A percentile compares a stretch with the other conserved stretches of the same genome.
These are phyloP conservation scores for Penicillium sp. DNA, from an alignment of 2,329 filamentous ascomycete species.

Conservation along the genomic window DNA sequence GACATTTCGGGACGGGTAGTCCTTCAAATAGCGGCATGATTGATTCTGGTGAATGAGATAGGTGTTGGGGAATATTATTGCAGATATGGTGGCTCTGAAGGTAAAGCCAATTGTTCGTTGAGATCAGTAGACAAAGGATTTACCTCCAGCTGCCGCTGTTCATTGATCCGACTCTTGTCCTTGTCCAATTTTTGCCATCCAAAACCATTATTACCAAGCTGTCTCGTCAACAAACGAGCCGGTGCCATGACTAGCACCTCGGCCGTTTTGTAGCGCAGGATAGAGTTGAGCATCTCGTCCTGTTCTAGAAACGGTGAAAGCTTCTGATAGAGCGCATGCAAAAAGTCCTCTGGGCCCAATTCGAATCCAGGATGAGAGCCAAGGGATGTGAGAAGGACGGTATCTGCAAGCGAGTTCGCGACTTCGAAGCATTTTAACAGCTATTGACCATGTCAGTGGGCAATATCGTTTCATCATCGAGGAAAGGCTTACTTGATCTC, in stretches of 20 bases:
- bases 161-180: background rate
- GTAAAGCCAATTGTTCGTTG: background rate
- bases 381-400: constrained; percentile 20
- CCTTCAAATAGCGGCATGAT: constrained; percentile 37
- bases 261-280: constrained; percentile 29
- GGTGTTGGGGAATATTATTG: background rate
- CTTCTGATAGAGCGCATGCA: constrained; percentile 33
- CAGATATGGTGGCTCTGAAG: background rate
- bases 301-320: constrained; percentile 29
- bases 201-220: background rate
- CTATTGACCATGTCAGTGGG: constrained; percentile 9
- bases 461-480: background rate
- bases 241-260: constrained; percentile 28
- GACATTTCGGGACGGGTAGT: constrained; percentile 46
- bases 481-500: constrained; percentile 27
- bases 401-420: constrained; percentile 32
- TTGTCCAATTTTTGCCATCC: background rate
- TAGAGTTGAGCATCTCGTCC: constrained; percentile 25
- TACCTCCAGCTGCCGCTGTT: background rate
- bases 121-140: background rate
- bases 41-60: background rate
- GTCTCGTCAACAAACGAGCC: constrained; percentile 17
- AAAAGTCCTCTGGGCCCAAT: constrained; percentile 27
- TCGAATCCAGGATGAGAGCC: constrained; percentile 10
- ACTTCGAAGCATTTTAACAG: constrained; percentile 35